Conservation (phyloP, 2,329 filamentous ascomycete species). For the Cadophora sp. region DNA sequence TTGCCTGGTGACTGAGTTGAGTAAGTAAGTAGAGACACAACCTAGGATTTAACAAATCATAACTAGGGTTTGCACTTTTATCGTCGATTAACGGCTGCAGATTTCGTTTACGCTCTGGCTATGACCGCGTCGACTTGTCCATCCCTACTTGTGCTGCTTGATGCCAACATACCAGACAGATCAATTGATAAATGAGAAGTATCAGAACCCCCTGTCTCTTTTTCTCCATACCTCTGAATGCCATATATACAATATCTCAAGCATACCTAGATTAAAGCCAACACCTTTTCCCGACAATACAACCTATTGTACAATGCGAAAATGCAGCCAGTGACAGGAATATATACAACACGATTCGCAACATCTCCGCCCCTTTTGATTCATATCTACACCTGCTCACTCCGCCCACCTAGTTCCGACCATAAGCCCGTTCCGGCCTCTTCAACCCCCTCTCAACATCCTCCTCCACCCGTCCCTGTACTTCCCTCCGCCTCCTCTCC, state of each 20-base stretch:
- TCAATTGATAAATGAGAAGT: background rate
- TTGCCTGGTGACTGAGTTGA: no score
- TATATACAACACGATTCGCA: background rate
- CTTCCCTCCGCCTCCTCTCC: constrained; percentile 46
- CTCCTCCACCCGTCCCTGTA: constrained; percentile 52
- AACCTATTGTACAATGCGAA: constrained; percentile 8
- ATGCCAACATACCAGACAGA: background rate
- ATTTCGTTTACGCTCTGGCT: no score
- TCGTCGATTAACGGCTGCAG: no score
- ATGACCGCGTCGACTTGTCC: no score
- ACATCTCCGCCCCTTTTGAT: background rate
- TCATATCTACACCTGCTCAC: constrained; percentile 19
- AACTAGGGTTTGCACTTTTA: no score
- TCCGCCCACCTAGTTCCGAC: constrained; percentile 26
- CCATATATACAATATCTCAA: background rate
- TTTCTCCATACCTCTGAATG: background rate
- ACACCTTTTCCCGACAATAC: no score
- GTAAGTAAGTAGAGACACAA: no score
- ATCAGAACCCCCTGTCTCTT: background rate
- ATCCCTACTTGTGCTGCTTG: no score
- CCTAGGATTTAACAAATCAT: no score
- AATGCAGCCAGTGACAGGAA: background rate
- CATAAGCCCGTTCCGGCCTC: constrained; percentile 54
- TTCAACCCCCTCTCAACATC: constrained; percentile 56
- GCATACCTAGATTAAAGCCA: background rate